phyloP scores from a whole-genome alignment of 441 rosid species.

The Euphorbia celastroides region DNA sequence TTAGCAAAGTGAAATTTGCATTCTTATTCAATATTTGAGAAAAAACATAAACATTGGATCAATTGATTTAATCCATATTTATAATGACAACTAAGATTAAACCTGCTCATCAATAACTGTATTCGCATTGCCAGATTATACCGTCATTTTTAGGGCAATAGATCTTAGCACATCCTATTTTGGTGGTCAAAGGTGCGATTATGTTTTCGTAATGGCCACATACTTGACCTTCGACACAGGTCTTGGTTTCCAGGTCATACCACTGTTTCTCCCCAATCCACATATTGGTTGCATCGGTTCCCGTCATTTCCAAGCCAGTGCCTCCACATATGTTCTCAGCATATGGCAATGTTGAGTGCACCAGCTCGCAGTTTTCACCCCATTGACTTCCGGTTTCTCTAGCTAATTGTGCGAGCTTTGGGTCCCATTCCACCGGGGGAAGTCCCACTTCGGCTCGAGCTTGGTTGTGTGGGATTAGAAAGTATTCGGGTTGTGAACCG shows the following conservation, averaged over 20 bases:
- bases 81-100: too few species aligned
- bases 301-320: background rate
- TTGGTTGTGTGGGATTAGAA: background rate
- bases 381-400: background rate
- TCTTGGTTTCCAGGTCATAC: background rate
- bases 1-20: too few species aligned
- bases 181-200: background rate
- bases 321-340: background rate
- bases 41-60: too few species aligned
- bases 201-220: background rate
- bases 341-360: background rate
- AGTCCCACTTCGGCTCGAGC: background rate
- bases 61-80: too few species aligned
- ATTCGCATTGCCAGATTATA: background rate
- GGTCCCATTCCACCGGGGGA: background rate
- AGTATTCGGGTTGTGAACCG: background rate
- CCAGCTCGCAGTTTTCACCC: background rate
- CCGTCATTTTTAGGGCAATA: background rate
- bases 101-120: too few species aligned
- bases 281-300: background rate
- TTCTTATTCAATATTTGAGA: too few species aligned
- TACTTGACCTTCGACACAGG: background rate
- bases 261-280: background rate
- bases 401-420: background rate
- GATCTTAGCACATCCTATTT: background rate